phyloP scores from a whole-genome alignment of 768 basidiomycete genomes.

The Kwoniella bestiolae region DNA sequence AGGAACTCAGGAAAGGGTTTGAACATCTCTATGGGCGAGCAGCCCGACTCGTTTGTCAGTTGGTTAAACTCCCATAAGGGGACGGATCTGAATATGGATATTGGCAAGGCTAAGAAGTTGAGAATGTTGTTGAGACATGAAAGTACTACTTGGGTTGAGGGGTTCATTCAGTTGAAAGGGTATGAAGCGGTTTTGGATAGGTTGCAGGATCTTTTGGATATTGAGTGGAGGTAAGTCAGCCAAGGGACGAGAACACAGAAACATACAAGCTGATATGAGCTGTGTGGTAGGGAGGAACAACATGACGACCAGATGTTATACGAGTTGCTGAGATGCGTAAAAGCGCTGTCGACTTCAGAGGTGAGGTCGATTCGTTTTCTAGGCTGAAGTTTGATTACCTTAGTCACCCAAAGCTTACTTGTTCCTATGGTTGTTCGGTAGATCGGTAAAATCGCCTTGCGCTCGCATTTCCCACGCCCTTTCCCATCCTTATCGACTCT shows the following conservation, averaged over 20 bases:
- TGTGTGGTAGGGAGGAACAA: conserved; percentile 78
- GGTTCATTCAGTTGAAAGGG: conserved; percentile 80
- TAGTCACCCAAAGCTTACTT: not conserved
- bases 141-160: conserved; percentile 86
- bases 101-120: conserved; percentile 84
- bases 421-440: conserved; percentile 48
- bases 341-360: conserved; percentile 75
- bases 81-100: conserved; percentile 66
- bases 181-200: conserved; percentile 81
- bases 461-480: conserved; percentile 85
- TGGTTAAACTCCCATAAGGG: conserved; percentile 42
- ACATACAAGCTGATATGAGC: not conserved
- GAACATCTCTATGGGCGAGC: conserved; percentile 41
- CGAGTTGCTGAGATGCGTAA: conserved; percentile 89
- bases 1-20: conserved; percentile 31
- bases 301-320: conserved; percentile 94
- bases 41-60: conserved; percentile 39
- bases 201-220: conserved; percentile 85
- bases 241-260: not conserved
- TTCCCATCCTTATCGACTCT: conserved; percentile 81
- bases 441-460: conserved; percentile 85
- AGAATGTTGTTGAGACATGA: conserved; percentile 86
- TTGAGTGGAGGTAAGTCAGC: conserved; percentile 86
- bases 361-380: conserved; percentile 6
- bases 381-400: too few species aligned